Evolutionary conservation across 768 basidiomycete genomes (phyloP).

Genomic region (Infundibulicybe gibba): DNA sequence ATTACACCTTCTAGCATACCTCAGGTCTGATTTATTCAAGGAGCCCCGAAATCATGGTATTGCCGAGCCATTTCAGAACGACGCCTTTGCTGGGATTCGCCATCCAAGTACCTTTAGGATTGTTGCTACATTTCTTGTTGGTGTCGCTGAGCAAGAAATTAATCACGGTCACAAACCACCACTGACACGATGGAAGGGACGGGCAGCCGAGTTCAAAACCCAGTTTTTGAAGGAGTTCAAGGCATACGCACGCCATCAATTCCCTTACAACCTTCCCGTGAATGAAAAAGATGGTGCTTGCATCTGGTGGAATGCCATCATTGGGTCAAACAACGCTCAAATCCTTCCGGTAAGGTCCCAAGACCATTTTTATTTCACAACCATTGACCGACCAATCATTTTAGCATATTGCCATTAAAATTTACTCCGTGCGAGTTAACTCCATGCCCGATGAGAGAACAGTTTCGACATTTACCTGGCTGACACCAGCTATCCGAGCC

Average conservation of each 20-base stretch:
- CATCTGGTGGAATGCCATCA: slow-evolving; percentile 15
- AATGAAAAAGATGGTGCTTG: slow-evolving; percentile 1
- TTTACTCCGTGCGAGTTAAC: slow-evolving; percentile 24
- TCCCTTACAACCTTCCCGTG: slow-evolving; percentile 13
- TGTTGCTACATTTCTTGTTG: slow-evolving; percentile 8
- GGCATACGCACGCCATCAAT: slow-evolving; percentile 12
- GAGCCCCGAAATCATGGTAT: not conserved
- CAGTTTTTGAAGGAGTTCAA: slow-evolving; percentile 10
- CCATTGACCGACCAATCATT: not conserved
- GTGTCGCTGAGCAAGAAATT: slow-evolving; percentile 8
- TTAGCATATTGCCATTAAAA: slow-evolving; percentile 17
- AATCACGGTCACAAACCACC: slow-evolving; percentile 5
- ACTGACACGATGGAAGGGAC: slow-evolving; percentile 13
- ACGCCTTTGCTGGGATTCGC: too few relatives aligned
- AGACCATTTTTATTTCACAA: not conserved
- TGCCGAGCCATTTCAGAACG: slow-evolving; percentile 8
- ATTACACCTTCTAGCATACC: not conserved
- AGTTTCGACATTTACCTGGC: slow-evolving; percentile 31
- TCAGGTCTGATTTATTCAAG: slow-evolving; percentile 3
- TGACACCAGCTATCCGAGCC: slow-evolving; percentile 15
- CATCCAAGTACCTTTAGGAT: slow-evolving; percentile 8
- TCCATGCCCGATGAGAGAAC: slow-evolving; percentile 29
- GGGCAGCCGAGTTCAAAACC: slow-evolving; percentile 10
- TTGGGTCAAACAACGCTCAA: slow-evolving; percentile 7
- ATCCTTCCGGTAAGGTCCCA: slow-evolving; percentile 19